phyloP scores from a whole-genome alignment of 805 yeast genomes.

The Zygoascus flipseniorum region DNA sequence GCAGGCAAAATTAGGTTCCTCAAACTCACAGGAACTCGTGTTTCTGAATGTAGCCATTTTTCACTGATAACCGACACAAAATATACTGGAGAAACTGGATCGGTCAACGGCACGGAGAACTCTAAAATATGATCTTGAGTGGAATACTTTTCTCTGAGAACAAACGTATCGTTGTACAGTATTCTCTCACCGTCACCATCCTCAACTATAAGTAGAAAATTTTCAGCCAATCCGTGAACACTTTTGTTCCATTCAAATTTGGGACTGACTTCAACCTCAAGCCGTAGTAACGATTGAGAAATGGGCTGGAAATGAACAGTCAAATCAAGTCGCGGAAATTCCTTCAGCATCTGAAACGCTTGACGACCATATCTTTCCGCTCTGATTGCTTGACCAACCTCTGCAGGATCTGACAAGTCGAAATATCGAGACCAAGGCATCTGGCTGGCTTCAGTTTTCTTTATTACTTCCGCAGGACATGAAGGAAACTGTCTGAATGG shows the following conservation, averaged over 20 bases:
- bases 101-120: slow-evolving; percentile 51
- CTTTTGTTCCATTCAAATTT: slow-evolving; percentile 68
- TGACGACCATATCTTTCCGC: slow-evolving; percentile 54
- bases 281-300: slow-evolving; percentile 54
- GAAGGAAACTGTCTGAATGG: slow-evolving; percentile 76
- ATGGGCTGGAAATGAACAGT: slow-evolving; percentile 67
- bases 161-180: slow-evolving; percentile 47
- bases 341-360: slow-evolving; percentile 46
- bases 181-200: slow-evolving; percentile 76
- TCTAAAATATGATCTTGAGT: slow-evolving; percentile 50
- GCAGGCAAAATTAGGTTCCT: slow-evolving; percentile 48
- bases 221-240: slow-evolving; percentile 57
- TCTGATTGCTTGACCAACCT: slow-evolving; percentile 73
- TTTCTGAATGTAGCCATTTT: slow-evolving; percentile 73
- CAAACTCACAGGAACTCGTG: slow-evolving; percentile 52
- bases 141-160: slow-evolving; percentile 43
- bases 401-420: slow-evolving; percentile 54
- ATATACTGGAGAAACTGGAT: slow-evolving; percentile 59
- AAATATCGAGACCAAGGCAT: slow-evolving; percentile 79
- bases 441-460: slow-evolving; percentile 68
- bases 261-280: slow-evolving; percentile 62
- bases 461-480: slow-evolving; percentile 65
- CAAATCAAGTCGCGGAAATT: slow-evolving; percentile 64
- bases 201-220: slow-evolving; percentile 65
- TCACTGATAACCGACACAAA: slow-evolving; percentile 70